A percentile compares a stretch with the other conserved stretches of the same genome.
Conservation (phyloP, 306 rosid genomes). For the Hippophae rhamnoides region DNA sequence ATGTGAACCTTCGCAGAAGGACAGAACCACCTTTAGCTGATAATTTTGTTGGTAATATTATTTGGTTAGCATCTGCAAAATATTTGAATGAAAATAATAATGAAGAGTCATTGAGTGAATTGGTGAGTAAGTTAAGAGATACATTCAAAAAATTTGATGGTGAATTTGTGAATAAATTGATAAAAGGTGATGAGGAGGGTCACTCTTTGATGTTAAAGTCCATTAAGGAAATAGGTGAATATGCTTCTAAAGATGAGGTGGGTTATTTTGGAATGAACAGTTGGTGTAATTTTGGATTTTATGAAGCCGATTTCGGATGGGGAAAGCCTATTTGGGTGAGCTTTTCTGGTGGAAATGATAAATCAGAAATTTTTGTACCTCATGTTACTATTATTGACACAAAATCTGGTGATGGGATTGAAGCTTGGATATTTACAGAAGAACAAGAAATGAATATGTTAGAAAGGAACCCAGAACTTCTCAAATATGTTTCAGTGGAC, state of each 20-base stretch:
- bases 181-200: background rate
- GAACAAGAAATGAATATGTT: conserved; percentile 1
- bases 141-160: too few relatives aligned
- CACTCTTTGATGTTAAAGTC: background rate
- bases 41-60: too few relatives aligned
- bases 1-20: too few relatives aligned
- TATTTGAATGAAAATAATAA: too few relatives aligned
- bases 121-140: background rate
- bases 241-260: background rate
- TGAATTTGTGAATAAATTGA: too few relatives aligned
- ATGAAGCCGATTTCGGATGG: background rate
- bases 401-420: conserved; percentile 1
- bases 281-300: background rate
- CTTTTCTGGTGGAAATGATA: background rate
- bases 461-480: background rate
- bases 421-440: conserved; percentile 1
- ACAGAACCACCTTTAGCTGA: too few relatives aligned
- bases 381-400: background rate
- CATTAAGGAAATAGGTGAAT: background rate
- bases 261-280: background rate
- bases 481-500: conserved; percentile 2
- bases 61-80: too few relatives aligned
- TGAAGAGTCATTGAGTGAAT: too few relatives aligned
- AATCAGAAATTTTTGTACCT: background rate
- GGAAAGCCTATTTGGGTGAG: background rate